These are phyloP conservation scores for Paramyrothecium roridum DNA, from an alignment of 2,329 filamentous ascomycete species.

Conservation along the genomic window DNA sequence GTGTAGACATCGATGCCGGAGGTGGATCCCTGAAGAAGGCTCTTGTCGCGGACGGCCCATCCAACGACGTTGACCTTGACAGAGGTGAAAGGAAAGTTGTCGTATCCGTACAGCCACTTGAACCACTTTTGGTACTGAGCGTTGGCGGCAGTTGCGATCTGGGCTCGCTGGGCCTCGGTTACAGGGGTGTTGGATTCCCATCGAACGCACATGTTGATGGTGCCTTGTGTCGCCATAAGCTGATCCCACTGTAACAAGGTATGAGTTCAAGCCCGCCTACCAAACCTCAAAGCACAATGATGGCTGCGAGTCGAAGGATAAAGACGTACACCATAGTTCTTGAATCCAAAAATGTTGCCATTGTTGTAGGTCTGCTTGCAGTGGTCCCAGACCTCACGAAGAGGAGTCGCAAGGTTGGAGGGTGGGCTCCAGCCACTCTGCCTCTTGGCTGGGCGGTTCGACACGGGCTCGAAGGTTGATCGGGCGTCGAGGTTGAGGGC, in stretches of 20 bases:
- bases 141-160: slow-evolving; percentile 30
- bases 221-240: slow-evolving; percentile 16
- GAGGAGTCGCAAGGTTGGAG: slow-evolving; percentile 13
- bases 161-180: slow-evolving; percentile 31
- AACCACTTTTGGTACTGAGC: slow-evolving; percentile 37
- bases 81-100: slow-evolving; percentile 37
- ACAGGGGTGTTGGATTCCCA: slow-evolving; percentile 37
- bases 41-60: slow-evolving; percentile 36
- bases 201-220: slow-evolving; percentile 32
- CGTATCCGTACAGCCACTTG: slow-evolving; percentile 38
- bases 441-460: slow-evolving; percentile 22
- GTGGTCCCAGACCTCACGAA: slow-evolving; percentile 29
- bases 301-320: background rate
- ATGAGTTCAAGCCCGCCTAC: background rate
- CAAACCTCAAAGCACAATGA: background rate
- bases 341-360: slow-evolving; percentile 18
- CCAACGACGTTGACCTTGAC: slow-evolving; percentile 38
- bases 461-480: slow-evolving; percentile 6
- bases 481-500: slow-evolving; percentile 11
- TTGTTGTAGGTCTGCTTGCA: slow-evolving; percentile 20
- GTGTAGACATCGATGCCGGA: slow-evolving; percentile 36
- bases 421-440: slow-evolving; percentile 24
- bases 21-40: slow-evolving; percentile 31
- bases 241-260: slow-evolving; percentile 24
- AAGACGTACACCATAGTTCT: slow-evolving; percentile 21